These are phyloP conservation scores for Pseudogymnoascus sp. DNA, from an alignment of 2,329 filamentous ascomycete species.

Conservation along the genomic window DNA sequence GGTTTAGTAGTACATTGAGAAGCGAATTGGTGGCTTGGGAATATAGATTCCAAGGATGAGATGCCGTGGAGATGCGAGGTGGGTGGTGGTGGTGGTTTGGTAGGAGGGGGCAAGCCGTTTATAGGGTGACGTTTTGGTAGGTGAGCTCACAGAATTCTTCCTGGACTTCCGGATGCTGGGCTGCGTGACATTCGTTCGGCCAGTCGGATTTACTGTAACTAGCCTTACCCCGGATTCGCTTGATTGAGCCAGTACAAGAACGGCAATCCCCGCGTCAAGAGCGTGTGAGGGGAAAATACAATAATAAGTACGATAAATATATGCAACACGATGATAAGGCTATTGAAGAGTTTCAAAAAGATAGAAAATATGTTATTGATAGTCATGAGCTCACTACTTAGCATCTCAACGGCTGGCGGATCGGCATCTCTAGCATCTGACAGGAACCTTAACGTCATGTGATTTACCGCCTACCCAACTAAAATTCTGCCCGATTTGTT, in stretches of 20 bases:
- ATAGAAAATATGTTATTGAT: neutral
- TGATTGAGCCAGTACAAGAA: neutral
- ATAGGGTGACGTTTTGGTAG: conserved; percentile 7
- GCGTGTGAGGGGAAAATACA: neutral
- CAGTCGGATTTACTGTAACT: neutral
- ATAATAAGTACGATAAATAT: neutral
- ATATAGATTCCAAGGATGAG: neutral
- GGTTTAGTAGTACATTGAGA: conserved; percentile 11
- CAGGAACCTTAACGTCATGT: neutral
- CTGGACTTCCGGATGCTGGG: conserved; percentile 7
- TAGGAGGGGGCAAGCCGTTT: conserved; percentile 9
- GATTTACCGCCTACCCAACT: neutral
- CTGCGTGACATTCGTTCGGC: conserved; percentile 3
- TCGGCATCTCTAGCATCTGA: neutral
- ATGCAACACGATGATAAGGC: neutral
- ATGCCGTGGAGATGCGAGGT: conserved; percentile 17
- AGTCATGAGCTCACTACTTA: neutral
- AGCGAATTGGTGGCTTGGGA: neutral
- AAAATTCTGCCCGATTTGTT: conserved; percentile 2
- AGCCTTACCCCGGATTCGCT: conserved; percentile 9
- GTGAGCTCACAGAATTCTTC: conserved; percentile 11
- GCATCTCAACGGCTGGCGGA: neutral
- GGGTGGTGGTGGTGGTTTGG: conserved; percentile 11
- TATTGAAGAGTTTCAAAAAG: neutral
- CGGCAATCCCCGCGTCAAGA: neutral